These are phyloP conservation scores for Pugionium cornutum DNA, from an alignment of 345 rosid species.

Conservation along the genomic window DNA sequence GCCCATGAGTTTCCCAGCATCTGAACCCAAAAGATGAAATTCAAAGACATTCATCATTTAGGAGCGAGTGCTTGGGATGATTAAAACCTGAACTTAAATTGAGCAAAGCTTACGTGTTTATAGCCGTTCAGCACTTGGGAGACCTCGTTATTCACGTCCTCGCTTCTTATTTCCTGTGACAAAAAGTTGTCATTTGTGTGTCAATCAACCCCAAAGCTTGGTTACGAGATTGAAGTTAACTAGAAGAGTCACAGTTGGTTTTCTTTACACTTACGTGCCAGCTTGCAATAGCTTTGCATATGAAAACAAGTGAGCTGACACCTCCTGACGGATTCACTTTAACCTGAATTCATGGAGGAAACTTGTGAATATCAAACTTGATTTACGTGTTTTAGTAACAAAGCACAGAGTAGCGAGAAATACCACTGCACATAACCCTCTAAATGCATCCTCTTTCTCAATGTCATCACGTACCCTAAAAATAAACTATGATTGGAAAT, in stretches of 20 bases:
- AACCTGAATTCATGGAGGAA: conserved; percentile 50
- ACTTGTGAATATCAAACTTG: conserved; percentile 14
- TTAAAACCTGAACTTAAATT: background rate
- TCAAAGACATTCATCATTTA: background rate
- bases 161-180: conserved; percentile 77
- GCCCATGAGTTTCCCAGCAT: conserved; percentile 90
- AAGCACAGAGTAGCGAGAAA: conserved; percentile 8
- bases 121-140: conserved; percentile 90
- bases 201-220: conserved; percentile 4
- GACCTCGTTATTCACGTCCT: conserved; percentile 82
- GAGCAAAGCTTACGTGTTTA: conserved; percentile 57
- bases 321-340: conserved; percentile 92
- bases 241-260: background rate
- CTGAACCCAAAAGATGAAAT: conserved; percentile 45
- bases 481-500: conserved; percentile 15
- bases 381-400: conserved; percentile 16
- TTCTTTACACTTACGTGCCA: conserved; percentile 74
- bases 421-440: conserved; percentile 97
- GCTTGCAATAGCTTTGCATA: conserved; percentile 94
- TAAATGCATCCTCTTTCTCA: conserved; percentile 98
- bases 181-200: background rate
- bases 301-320: conserved; percentile 76
- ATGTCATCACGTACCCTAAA: conserved; percentile 92
- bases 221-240: background rate
- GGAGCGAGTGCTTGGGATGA: background rate